These are phyloP conservation scores for Porodaedalea pini DNA, from an alignment of 1,284 basidiomycete species.

Conservation along the genomic window DNA sequence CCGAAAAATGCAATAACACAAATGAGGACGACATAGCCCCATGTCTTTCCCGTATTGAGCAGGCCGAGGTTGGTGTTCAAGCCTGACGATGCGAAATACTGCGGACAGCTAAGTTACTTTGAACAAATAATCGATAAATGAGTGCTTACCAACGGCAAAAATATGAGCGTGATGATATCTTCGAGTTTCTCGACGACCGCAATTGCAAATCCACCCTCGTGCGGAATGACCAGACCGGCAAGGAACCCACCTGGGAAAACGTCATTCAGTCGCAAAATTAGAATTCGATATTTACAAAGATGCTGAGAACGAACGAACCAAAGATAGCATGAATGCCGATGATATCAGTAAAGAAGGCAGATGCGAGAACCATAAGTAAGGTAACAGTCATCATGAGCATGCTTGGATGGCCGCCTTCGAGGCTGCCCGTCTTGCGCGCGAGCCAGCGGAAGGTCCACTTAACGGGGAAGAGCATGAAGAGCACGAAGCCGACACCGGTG, in stretches of 20 bases:
- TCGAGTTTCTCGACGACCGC: slow-evolving; percentile 75
- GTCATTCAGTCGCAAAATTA: neutral
- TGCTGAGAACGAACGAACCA: slow-evolving; percentile 34
- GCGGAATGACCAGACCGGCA: slow-evolving; percentile 85
- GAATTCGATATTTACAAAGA: neutral
- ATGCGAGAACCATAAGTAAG: slow-evolving; percentile 71
- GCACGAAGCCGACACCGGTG: slow-evolving; percentile 49
- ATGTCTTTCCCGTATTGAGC: slow-evolving; percentile 69
- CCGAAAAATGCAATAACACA: slow-evolving; percentile 77
- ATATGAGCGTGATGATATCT: slow-evolving; percentile 69
- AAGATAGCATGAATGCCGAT: slow-evolving; percentile 75
- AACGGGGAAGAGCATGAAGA: slow-evolving; percentile 64
- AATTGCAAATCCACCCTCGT: slow-evolving; percentile 83
- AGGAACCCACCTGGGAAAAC: slow-evolving; percentile 76
- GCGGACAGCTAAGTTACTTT: slow-evolving; percentile 4
- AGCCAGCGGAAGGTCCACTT: slow-evolving; percentile 65
- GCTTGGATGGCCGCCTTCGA: slow-evolving; percentile 72
- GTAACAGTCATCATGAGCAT: slow-evolving; percentile 77
- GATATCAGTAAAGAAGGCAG: slow-evolving; percentile 86
- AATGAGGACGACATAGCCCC: slow-evolving; percentile 86
- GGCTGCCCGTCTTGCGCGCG: slow-evolving; percentile 65
- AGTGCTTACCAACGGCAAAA: slow-evolving; percentile 72
- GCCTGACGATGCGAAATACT: slow-evolving; percentile 85
- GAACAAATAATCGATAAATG: neutral
- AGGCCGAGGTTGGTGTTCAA: slow-evolving; percentile 80